Evolutionary conservation across 78 protist genomes (phyloP).

Genomic region (Dictyostelium purpureum): DNA sequence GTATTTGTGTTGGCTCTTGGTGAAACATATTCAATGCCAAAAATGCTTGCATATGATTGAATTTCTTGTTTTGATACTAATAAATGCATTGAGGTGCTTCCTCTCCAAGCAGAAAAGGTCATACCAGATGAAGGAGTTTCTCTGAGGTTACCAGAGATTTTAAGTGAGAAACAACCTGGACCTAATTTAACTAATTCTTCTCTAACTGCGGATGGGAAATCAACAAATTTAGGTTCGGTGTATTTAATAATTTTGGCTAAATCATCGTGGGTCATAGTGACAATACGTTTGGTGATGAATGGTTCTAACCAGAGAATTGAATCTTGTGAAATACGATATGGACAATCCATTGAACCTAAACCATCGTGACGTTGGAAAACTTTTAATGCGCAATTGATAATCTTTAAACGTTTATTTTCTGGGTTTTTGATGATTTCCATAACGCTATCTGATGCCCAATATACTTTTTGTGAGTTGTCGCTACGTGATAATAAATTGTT

Average conservation of each 20-base stretch:
- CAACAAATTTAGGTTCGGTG: conserved; percentile 38
- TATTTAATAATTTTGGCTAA: background rate
- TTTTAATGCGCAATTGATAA: conserved; percentile 68
- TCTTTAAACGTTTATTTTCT: conserved; percentile 22
- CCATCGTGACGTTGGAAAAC: conserved; percentile 60
- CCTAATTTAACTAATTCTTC: conserved; percentile 9
- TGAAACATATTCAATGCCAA: background rate
- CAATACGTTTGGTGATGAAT: conserved; percentile 28
- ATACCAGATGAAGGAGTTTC: background rate
- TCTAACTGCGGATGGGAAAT: background rate
- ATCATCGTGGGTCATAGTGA: conserved; percentile 30
- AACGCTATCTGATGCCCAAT: conserved; percentile 35
- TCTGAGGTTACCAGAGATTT: background rate
- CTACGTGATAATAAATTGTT: conserved; percentile 50
- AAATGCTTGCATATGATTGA: conserved; percentile 15
- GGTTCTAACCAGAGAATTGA: conserved; percentile 48
- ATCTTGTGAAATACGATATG: conserved; percentile 33
- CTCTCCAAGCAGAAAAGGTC: conserved; percentile 69
- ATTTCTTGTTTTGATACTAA: conserved; percentile 68
- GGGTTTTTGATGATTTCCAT: conserved; percentile 44
- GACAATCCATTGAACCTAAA: conserved; percentile 35
- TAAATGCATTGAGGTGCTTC: conserved; percentile 49
- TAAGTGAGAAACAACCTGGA: conserved; percentile 58
- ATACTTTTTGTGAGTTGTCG: conserved; percentile 22
- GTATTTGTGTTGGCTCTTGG: background rate